Evolutionary conservation across 73 alveolate species (phyloP).

Genomic region (Uronychia setigera): DNA sequence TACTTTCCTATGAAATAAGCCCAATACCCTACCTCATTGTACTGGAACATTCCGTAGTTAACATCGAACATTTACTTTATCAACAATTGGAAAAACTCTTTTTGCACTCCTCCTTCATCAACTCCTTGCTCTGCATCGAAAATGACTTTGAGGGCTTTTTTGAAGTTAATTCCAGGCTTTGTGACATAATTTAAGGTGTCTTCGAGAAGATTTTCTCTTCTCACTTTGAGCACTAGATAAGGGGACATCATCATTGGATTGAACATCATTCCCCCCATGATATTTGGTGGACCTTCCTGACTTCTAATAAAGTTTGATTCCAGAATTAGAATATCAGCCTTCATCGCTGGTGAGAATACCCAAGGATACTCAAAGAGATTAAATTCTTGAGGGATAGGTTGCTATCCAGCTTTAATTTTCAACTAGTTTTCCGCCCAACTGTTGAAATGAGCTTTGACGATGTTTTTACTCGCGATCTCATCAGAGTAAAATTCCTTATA

Average conservation of each 20-base stretch:
- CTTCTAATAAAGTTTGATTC: neutral
- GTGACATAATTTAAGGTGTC: constrained; percentile 79
- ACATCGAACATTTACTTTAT: constrained; percentile 50
- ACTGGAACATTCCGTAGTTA: constrained; percentile 79
- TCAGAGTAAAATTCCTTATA: constrained; percentile 43
- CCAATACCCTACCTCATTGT: constrained; percentile 17
- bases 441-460: constrained; percentile 6
- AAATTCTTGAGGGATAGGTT: constrained; percentile 7
- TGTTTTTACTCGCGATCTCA: constrained; percentile 11
- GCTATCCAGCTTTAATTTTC: neutral
- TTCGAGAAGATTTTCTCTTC: constrained; percentile 80
- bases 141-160: constrained; percentile 70
- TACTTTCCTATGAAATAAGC: constrained; percentile 15
- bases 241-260: neutral
- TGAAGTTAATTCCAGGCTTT: constrained; percentile 54
- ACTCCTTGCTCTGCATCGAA: constrained; percentile 83
- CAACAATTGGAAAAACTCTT: constrained; percentile 79
- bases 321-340: constrained; percentile 23
- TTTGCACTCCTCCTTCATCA: constrained; percentile 90
- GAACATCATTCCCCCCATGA: neutral
- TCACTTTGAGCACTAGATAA: constrained; percentile 63
- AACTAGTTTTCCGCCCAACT: constrained; percentile 11
- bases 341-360: constrained; percentile 22
- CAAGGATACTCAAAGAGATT: constrained; percentile 28
- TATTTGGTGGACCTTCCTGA: neutral